Conservation (phyloP, 176 grass and related monocot species). For the Guadua angustifolia region DNA sequence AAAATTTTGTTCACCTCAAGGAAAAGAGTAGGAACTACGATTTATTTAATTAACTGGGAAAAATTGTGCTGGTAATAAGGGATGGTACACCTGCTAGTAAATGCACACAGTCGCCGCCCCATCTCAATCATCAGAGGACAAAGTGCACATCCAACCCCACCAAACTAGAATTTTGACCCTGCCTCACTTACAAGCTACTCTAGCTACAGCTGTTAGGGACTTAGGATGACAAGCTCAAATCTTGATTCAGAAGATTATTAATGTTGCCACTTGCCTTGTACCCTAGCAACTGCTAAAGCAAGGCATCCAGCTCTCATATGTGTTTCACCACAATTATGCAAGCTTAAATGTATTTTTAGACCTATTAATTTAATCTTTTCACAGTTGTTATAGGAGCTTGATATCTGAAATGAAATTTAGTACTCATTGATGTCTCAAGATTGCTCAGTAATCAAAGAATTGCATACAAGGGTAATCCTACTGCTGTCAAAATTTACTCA, state of each 20-base stretch:
- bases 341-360: neutral
- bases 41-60: neutral
- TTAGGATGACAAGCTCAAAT: neutral
- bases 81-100: neutral
- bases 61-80: neutral
- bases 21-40: neutral
- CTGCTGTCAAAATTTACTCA: neutral
- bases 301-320: neutral
- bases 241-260: neutral
- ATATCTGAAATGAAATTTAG: neutral
- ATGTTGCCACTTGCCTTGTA: neutral
- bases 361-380: neutral
- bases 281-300: neutral
- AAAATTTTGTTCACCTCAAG: neutral
- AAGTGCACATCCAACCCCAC: constrained; percentile 6
- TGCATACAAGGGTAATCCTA: neutral
- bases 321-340: neutral
- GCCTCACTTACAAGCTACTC: neutral
- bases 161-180: constrained; percentile 4
- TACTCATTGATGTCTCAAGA: neutral
- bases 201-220: neutral
- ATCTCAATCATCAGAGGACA: neutral
- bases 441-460: neutral
- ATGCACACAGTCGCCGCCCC: neutral
- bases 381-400: neutral